Percentiles rank a stretch among this genome's conserved stretches.
These are phyloP conservation scores for Suillus sp. DNA, from an alignment of 768 basidiomycete genomes.

Conservation along the genomic window DNA sequence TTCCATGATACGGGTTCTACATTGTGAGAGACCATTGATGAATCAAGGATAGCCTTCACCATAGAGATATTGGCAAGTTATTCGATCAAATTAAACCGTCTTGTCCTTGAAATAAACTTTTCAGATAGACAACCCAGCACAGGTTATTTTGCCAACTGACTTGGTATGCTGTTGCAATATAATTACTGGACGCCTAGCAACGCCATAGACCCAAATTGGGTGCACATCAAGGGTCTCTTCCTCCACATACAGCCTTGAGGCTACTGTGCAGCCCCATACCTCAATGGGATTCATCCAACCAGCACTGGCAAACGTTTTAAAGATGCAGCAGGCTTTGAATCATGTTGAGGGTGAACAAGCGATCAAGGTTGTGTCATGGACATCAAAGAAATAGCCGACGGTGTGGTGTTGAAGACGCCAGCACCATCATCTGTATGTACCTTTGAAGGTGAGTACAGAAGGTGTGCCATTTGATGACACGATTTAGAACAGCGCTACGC, in stretches of 20 bases:
- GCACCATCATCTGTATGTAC: constrained; percentile 90
- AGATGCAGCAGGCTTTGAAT: constrained; percentile 42
- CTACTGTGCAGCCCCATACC: constrained; percentile 90
- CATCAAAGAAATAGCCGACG: constrained; percentile 96
- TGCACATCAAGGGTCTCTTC: constrained; percentile 93
- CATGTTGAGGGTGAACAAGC: constrained; percentile 67
- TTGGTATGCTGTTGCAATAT: constrained; percentile 95
- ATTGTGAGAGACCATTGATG: constrained; percentile 63
- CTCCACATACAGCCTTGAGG: constrained; percentile 84
- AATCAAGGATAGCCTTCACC: constrained; percentile 80
- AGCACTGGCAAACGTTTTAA: constrained; percentile 90
- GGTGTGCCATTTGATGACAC: constrained; percentile 94
- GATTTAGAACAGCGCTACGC: constrained; percentile 94
- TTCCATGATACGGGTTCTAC: constrained; percentile 99
- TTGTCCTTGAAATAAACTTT: constrained; percentile 52
- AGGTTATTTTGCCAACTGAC: constrained; percentile 34
- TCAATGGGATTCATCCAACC: constrained; percentile 94
- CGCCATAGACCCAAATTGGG: constrained; percentile 83
- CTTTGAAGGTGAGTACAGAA: constrained; percentile 95
- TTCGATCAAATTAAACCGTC: constrained; percentile 92
- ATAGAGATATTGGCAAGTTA: constrained; percentile 68
- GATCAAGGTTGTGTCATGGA: constrained; percentile 86
- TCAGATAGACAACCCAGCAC: background rate
- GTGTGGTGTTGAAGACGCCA: constrained; percentile 92
- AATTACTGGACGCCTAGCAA: constrained; percentile 99